A percentile compares a stretch with the other conserved stretches of the same genome.
Conservation (phyloP, 2,329 filamentous ascomycete genomes). For the Aspergillus luchuensis region DNA sequence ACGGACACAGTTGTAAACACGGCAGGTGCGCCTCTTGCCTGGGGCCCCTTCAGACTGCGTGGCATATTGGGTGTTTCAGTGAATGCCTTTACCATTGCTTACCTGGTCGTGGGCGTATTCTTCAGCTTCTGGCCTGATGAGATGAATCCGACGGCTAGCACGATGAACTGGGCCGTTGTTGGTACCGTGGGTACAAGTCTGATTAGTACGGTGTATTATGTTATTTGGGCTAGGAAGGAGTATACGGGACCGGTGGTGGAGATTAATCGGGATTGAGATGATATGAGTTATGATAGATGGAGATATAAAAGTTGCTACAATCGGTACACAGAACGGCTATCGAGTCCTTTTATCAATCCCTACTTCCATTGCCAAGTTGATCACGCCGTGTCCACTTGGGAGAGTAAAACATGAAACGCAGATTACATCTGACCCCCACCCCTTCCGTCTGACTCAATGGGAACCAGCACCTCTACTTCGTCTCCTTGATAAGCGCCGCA, state of each 20-base stretch:
- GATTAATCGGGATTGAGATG: background rate
- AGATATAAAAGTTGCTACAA: too few relatives aligned
- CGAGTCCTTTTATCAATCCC: too few relatives aligned
- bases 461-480: background rate
- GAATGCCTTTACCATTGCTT: background rate
- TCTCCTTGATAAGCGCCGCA: slow-evolving; percentile 11
- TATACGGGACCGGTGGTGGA: slow-evolving; percentile 10
- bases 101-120: slow-evolving; percentile 4
- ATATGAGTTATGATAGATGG: too few relatives aligned
- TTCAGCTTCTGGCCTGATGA: slow-evolving; percentile 2
- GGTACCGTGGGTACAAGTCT: slow-evolving; percentile 3
- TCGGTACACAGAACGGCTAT: too few relatives aligned
- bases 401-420: too few relatives aligned
- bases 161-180: slow-evolving; percentile 9
- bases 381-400: too few relatives aligned
- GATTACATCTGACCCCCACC: too few relatives aligned
- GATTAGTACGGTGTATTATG: slow-evolving; percentile 5
- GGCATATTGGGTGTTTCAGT: background rate
- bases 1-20: background rate
- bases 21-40: background rate
- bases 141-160: slow-evolving; percentile 1
- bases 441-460: too few relatives aligned
- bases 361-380: too few relatives aligned
- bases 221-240: background rate
- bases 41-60: background rate